Percentiles rank a stretch among this genome's conserved stretches.
Conservation (phyloP, 495 filamentous ascomycete species). For the Glarea lozoyensis region DNA sequence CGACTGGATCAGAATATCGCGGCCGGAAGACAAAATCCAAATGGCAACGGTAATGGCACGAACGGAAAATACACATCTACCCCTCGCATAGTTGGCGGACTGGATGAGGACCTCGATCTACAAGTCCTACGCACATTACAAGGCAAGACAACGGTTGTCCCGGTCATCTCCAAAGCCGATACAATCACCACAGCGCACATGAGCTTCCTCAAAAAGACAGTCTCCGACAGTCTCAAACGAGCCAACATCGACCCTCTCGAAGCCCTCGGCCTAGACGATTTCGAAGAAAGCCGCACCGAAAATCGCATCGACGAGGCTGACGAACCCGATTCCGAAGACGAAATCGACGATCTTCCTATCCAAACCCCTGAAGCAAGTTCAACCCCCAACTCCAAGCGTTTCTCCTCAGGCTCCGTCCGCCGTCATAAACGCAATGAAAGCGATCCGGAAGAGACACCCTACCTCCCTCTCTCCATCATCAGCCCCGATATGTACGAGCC, state of each 20-base stretch:
- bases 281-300: slow-evolving; percentile 45
- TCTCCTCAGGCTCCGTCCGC: slow-evolving; percentile 40
- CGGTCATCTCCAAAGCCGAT: slow-evolving; percentile 94
- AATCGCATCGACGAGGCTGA: slow-evolving; percentile 39
- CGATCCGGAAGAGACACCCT: slow-evolving; percentile 36
- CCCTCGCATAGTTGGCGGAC: slow-evolving; percentile 48
- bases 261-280: slow-evolving; percentile 70
- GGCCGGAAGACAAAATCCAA: slow-evolving; percentile 41
- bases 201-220: slow-evolving; percentile 81
- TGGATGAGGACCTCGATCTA: slow-evolving; percentile 86
- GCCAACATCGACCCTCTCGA: slow-evolving; percentile 86
- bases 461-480: slow-evolving; percentile 84
- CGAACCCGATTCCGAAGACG: slow-evolving; percentile 24
- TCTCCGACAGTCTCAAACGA: slow-evolving; percentile 78
- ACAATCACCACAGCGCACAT: slow-evolving; percentile 92
- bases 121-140: slow-evolving; percentile 81
- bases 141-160: slow-evolving; percentile 93
- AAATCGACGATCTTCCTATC: slow-evolving; percentile 23
- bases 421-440: slow-evolving; percentile 24
- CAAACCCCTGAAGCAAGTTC: slow-evolving; percentile 7
- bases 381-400: slow-evolving; percentile 25
- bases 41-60: slow-evolving; percentile 45
- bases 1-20: slow-evolving; percentile 78
- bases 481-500: slow-evolving; percentile 87
- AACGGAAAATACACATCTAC: slow-evolving; percentile 36